These are phyloP conservation scores for Abelmoschus esculentus DNA, from an alignment of 345 rosid genomes.

Conservation along the genomic window DNA sequence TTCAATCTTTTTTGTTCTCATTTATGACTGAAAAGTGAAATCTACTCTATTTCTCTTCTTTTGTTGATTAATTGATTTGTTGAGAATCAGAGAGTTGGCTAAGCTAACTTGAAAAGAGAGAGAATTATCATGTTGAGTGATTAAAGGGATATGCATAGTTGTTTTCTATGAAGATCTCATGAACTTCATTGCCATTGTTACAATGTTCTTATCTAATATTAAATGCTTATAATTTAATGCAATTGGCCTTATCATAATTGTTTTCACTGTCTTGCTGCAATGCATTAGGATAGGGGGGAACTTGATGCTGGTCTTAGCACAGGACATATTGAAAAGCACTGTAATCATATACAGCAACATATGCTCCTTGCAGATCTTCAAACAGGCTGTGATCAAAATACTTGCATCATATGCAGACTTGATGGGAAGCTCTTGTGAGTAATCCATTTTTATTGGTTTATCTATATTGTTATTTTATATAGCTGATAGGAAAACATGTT, in stretches of 20 bases:
- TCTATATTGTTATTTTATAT: background rate
- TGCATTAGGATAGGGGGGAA: constrained; percentile 59
- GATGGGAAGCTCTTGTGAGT: constrained; percentile 50
- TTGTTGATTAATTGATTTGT: background rate
- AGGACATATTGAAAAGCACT: constrained; percentile 23
- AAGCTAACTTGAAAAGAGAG: constrained; percentile 2
- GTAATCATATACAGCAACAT: constrained; percentile 10
- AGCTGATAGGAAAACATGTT: background rate
- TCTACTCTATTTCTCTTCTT: background rate
- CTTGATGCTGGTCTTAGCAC: constrained; percentile 26
- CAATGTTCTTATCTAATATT: background rate
- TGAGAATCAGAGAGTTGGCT: background rate
- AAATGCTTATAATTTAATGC: background rate
- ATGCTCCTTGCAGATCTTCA: constrained; percentile 1
- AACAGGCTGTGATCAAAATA: constrained; percentile 16
- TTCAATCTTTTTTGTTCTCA: background rate
- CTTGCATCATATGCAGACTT: constrained; percentile 36
- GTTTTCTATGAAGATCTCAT: background rate
- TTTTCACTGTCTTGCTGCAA: constrained; percentile 24
- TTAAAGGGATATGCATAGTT: constrained; percentile 1
- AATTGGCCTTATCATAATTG: constrained; percentile 12
- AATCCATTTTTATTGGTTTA: constrained; percentile 7
- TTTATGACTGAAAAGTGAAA: background rate
- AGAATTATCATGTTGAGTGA: background rate
- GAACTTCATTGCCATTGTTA: background rate